Conservation (phyloP, 164 flowering plant species). For the grape (Vitis vinifera) region ASM3070453v1 NC_081812.1:22665001-22665500, state of each 20-base stretch:
- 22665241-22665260: neutral
- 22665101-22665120: constrained; percentile 79
- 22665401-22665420: constrained; percentile 99
- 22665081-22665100: constrained; percentile 38
- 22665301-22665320: constrained; percentile 85
- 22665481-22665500: neutral
- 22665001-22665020: constrained; percentile 68
- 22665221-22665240: neutral
- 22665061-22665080: constrained; percentile 28
- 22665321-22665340: constrained; percentile 86
- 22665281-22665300: neutral
- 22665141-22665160: constrained; percentile 90
- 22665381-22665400: constrained; percentile 96
- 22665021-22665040: constrained; percentile 55
- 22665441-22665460: constrained; percentile 96
- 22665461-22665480: constrained; percentile 2
- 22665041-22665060: constrained; percentile 43
- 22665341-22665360: constrained; percentile 90
- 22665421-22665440: constrained; percentile 99
- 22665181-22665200: constrained; percentile 67
- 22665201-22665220: neutral
- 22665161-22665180: constrained; percentile 79
- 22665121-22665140: constrained; percentile 58
- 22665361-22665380: constrained; percentile 92
- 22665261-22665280: neutral